phyloP scores from a whole-genome alignment of 2,329 filamentous ascomycete genomes.

The Cladophialophora exuberans region DNA sequence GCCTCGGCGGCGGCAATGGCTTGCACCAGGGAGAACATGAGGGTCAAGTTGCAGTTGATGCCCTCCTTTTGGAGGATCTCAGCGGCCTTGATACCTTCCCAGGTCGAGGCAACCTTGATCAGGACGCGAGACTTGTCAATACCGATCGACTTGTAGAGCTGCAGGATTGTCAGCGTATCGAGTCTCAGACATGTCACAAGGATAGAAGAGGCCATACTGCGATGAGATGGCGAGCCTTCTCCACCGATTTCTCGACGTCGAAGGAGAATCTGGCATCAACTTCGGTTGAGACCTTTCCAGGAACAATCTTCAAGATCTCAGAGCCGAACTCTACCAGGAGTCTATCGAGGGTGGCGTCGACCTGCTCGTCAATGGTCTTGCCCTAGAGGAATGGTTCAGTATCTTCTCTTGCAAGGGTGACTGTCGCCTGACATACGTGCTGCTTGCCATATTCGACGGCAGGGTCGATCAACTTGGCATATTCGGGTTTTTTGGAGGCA shows the following conservation, averaged over 20 bases:
- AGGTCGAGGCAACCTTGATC: conserved; percentile 99
- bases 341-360: conserved; percentile 87
- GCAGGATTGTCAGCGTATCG: conserved; percentile 23
- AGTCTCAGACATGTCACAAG: too few species aligned
- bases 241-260: conserved; percentile 85
- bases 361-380: conserved; percentile 73
- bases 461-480: conserved; percentile 85
- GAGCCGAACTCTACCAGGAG: conserved; percentile 97
- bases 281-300: conserved; percentile 98
- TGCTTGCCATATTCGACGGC: conserved; percentile 86
- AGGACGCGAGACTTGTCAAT: conserved; percentile 92
- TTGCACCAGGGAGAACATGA: conserved; percentile 96
- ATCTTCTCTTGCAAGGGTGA: background rate
- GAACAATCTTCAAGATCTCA: conserved; percentile 95
- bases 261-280: conserved; percentile 97
- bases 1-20: conserved; percentile 96
- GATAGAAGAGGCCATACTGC: conserved; percentile 73
- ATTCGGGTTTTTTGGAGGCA: conserved; percentile 96
- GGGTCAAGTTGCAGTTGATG: conserved; percentile 98
- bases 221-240: conserved; percentile 97
- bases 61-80: conserved; percentile 94
- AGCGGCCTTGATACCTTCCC: conserved; percentile 99
- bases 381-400: conserved; percentile 44
- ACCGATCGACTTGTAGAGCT: conserved; percentile 94
- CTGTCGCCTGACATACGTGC: conserved; percentile 53